Evolutionary conservation across 2,329 filamentous ascomycete genomes (phyloP).

Genomic region (Cryoendolithus antarcticus): DNA sequence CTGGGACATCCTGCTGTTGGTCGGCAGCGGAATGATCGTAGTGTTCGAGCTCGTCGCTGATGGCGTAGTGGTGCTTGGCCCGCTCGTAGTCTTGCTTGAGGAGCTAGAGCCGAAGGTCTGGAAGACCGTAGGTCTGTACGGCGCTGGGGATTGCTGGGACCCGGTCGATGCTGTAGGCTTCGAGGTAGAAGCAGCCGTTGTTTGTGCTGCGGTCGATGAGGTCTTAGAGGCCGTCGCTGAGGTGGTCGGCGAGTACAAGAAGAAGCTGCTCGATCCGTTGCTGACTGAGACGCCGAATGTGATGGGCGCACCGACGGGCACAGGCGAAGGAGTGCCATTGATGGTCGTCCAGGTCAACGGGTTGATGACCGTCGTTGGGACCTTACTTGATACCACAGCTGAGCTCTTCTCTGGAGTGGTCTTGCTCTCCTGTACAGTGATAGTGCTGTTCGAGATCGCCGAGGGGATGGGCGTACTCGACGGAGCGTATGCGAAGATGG

Average conservation of each 20-base stretch:
- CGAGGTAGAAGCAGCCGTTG: background rate
- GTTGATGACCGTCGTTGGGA: conserved; percentile 1
- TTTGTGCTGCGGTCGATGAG: background rate
- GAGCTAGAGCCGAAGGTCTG: conserved; percentile 1
- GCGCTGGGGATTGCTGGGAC: background rate
- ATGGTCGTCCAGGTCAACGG: conserved; percentile 1
- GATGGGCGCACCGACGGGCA: background rate
- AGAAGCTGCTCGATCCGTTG: background rate
- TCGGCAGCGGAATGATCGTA: too few species aligned
- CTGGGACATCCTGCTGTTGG: too few species aligned
- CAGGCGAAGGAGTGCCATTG: background rate
- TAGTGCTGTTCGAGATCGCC: background rate
- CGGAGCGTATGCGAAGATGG: conserved; percentile 1
- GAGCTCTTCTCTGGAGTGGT: background rate
- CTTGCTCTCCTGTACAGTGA: background rate
- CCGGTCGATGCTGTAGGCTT: background rate
- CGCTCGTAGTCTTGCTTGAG: background rate
- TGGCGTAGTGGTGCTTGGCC: background rate
- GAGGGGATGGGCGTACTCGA: background rate
- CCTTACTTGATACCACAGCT: background rate
- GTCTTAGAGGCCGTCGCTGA: too few species aligned
- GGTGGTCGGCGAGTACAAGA: background rate
- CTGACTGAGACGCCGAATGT: conserved; percentile 1
- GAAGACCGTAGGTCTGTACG: background rate
- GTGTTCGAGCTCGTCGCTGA: background rate